Conservation (phyloP, 2,329 filamentous ascomycete species). For the Pseudogymnoascus sp. region DNA sequence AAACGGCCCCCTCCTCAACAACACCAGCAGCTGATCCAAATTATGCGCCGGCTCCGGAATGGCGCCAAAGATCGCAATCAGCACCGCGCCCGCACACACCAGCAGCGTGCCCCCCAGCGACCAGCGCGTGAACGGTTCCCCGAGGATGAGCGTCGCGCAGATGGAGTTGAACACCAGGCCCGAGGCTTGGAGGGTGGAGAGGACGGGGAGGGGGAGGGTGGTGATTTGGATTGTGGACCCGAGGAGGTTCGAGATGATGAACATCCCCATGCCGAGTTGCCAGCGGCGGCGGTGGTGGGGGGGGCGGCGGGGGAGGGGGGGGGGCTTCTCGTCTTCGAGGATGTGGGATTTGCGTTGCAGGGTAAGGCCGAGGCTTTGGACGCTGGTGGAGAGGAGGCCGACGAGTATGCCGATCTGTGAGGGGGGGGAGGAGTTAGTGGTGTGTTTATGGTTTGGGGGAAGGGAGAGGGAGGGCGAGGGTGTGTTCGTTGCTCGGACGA, state of each 20-base stretch:
- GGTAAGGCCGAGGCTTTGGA: slow-evolving; percentile 91
- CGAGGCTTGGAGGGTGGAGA: slow-evolving; percentile 91
- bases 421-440: slow-evolving; percentile 17
- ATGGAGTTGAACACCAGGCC: slow-evolving; percentile 98
- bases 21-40: slow-evolving; percentile 67
- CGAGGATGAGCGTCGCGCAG: slow-evolving; percentile 85
- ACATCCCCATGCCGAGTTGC: slow-evolving; percentile 97
- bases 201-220: slow-evolving; percentile 82
- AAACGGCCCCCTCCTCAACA: slow-evolving; percentile 69
- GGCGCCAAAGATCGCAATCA: slow-evolving; percentile 91
- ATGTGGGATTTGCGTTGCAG: slow-evolving; percentile 97
- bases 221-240: slow-evolving; percentile 97
- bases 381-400: slow-evolving; percentile 84
- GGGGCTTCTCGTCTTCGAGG: slow-evolving; percentile 78
- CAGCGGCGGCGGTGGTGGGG: slow-evolving; percentile 86
- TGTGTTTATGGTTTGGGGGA: neutral
- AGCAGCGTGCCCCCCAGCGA: slow-evolving; percentile 85
- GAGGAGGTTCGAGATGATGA: slow-evolving; percentile 86
- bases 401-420: slow-evolving; percentile 81
- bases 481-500: neutral
- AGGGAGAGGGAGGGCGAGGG: neutral
- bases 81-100: slow-evolving; percentile 76
- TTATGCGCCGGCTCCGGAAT: slow-evolving; percentile 89
- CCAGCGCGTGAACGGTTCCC: slow-evolving; percentile 89
- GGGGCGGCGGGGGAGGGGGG: slow-evolving; percentile 69